Evolutionary conservation across 495 filamentous ascomycete genomes (phyloP).

Genomic region (Neurospora sp.): DNA sequence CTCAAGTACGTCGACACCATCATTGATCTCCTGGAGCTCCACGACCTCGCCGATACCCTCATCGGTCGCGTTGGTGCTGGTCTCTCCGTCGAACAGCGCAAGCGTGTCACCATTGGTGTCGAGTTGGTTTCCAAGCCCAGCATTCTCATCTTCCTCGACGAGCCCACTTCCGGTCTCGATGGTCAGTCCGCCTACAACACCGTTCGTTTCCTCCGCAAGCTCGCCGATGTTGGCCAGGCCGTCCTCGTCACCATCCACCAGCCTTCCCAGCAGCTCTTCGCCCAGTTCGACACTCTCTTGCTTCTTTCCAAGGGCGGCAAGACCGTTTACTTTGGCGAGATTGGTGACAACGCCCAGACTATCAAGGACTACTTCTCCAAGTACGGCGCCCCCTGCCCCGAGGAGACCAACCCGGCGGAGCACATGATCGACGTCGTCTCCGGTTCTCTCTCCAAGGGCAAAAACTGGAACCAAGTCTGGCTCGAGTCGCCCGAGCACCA

Average conservation of each 20-base stretch:
- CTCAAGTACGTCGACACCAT: slow-evolving; percentile 77
- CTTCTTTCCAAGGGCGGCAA: slow-evolving; percentile 57
- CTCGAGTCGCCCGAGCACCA: slow-evolving; percentile 54
- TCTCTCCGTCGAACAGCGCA: slow-evolving; percentile 37
- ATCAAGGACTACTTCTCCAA: slow-evolving; percentile 40
- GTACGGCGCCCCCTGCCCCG: slow-evolving; percentile 59
- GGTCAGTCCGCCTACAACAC: slow-evolving; percentile 74
- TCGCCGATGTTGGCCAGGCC: slow-evolving; percentile 63
- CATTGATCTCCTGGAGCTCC: slow-evolving; percentile 72
- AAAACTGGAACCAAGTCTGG: slow-evolving; percentile 76
- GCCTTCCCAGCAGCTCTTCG: slow-evolving; percentile 60
- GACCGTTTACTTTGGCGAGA: slow-evolving; percentile 57
- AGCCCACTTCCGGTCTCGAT: slow-evolving; percentile 80
- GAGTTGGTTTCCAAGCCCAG: slow-evolving; percentile 82
- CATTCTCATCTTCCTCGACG: slow-evolving; percentile 66
- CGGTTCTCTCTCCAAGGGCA: slow-evolving; percentile 39
- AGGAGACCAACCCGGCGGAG: slow-evolving; percentile 61
- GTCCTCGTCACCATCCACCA: slow-evolving; percentile 71
- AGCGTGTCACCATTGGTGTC: slow-evolving; percentile 81
- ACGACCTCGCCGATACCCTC: slow-evolving; percentile 69
- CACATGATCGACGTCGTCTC: slow-evolving; percentile 84
- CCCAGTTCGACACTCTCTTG: slow-evolving; percentile 62
- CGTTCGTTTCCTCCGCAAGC: slow-evolving; percentile 72
- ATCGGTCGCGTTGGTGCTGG: slow-evolving; percentile 64
- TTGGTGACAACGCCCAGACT: slow-evolving; percentile 32